Percentiles rank a stretch among this genome's conserved stretches.
phyloP scores from a whole-genome alignment of 2,329 filamentous ascomycete genomes.

The Chrysoporthe deuterocubensis region DNA sequence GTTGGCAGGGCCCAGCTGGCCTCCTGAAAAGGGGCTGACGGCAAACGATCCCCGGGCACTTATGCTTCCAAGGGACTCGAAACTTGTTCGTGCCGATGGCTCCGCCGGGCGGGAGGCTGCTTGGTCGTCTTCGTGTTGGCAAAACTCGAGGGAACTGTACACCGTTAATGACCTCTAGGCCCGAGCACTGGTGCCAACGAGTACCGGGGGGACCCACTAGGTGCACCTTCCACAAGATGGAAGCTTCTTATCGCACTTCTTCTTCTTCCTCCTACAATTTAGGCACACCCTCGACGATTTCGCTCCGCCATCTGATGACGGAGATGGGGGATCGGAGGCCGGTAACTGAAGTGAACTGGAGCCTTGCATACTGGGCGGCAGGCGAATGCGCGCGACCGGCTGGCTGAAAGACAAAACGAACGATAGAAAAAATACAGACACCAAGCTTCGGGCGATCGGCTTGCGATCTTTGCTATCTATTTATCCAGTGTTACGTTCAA shows the following conservation, averaged over 20 bases:
- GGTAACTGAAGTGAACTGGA: slow-evolving; percentile 25
- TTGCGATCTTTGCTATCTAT: slow-evolving; percentile 18
- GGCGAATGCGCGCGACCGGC: slow-evolving; percentile 1
- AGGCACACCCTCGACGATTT: slow-evolving; percentile 36
- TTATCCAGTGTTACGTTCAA: slow-evolving; percentile 17
- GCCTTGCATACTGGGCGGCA: slow-evolving; percentile 25
- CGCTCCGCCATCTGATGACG: slow-evolving; percentile 29
- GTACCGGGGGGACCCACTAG: slow-evolving; percentile 32
- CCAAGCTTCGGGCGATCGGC: slow-evolving; percentile 14
- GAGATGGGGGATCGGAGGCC: slow-evolving; percentile 28
- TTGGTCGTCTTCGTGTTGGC: slow-evolving; percentile 35
- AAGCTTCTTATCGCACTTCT: slow-evolving; percentile 37
- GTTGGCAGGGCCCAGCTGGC: slow-evolving; percentile 25
- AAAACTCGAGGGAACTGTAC: slow-evolving; percentile 34
- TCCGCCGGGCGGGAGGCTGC: slow-evolving; percentile 20
- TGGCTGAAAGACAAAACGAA: not conserved
- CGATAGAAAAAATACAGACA: slow-evolving; percentile 1
- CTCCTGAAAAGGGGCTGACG: slow-evolving; percentile 30
- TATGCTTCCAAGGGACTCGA: slow-evolving; percentile 17
- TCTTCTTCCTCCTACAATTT: slow-evolving; percentile 37
- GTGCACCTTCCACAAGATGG: slow-evolving; percentile 36
- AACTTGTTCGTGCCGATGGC: slow-evolving; percentile 19
- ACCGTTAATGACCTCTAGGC: slow-evolving; percentile 13
- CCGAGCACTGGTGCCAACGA: not conserved
- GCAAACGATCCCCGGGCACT: slow-evolving; percentile 24